phyloP scores from a whole-genome alignment of 148 eudicot genomes.

The Euryodendron excelsum region DNA sequence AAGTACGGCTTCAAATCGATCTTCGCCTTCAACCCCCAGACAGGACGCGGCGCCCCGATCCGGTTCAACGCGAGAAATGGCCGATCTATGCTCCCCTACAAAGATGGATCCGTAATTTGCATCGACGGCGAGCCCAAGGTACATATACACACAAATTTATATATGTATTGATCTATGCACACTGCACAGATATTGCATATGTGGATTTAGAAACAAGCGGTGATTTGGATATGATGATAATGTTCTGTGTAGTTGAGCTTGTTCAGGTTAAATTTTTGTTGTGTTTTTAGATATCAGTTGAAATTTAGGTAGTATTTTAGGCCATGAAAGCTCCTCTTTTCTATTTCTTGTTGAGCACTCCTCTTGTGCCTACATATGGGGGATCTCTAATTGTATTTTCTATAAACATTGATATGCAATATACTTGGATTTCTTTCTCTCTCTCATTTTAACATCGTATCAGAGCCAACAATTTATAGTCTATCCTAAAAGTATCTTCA shows the following conservation, averaged over 20 bases:
- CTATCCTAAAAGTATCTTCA: too few species aligned
- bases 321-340: not conserved
- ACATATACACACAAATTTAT: not conserved
- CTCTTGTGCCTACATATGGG: too few species aligned
- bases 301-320: not conserved
- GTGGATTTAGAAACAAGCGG: not conserved
- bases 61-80: constrained; percentile 74
- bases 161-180: not conserved
- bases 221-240: not conserved
- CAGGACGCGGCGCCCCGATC: constrained; percentile 74
- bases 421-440: too few species aligned
- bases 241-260: not conserved
- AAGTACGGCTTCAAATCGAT: constrained; percentile 65
- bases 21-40: constrained; percentile 56
- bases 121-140: constrained; percentile 97
- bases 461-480: too few species aligned
- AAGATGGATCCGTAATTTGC: constrained; percentile 53
- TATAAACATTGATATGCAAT: too few species aligned
- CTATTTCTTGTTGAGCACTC: too few species aligned
- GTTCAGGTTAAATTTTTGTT: not conserved
- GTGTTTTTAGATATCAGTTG: not conserved
- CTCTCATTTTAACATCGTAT: too few species aligned
- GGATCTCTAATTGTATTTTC: too few species aligned
- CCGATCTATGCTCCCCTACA: constrained; percentile 67
- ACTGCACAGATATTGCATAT: not conserved